Conservation (phyloP, 768 basidiomycete species). For the Rhizopogon salebrosus region DNA sequence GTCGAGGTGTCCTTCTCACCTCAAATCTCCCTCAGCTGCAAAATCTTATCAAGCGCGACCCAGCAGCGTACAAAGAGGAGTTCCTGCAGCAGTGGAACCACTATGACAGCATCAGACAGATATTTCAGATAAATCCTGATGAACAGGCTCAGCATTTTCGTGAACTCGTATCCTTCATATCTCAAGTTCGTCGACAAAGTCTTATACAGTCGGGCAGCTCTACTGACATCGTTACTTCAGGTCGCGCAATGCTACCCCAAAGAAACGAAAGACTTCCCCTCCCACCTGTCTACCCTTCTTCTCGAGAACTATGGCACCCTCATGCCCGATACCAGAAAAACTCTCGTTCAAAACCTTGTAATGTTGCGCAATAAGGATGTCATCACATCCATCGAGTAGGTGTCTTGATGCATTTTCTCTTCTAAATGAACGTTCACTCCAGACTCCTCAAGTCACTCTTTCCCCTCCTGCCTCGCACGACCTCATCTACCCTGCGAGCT, state of each 20-base stretch:
- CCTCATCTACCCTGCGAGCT: constrained; percentile 74
- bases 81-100: constrained; percentile 97
- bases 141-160: constrained; percentile 83
- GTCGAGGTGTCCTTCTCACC: constrained; percentile 72
- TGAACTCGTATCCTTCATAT: constrained; percentile 87
- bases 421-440: constrained; percentile 3
- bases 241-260: constrained; percentile 92
- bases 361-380: constrained; percentile 92
- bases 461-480: constrained; percentile 90
- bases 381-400: constrained; percentile 88
- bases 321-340: constrained; percentile 76
- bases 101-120: constrained; percentile 81
- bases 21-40: constrained; percentile 93
- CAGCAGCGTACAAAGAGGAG: constrained; percentile 86
- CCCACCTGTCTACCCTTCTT: constrained; percentile 72
- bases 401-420: constrained; percentile 6
- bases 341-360: constrained; percentile 85
- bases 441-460: constrained; percentile 91
- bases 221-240: constrained; percentile 27
- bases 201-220: not conserved
- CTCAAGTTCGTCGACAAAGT: constrained; percentile 49
- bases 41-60: constrained; percentile 94
- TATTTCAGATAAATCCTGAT: constrained; percentile 77
- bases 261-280: constrained; percentile 82
- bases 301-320: constrained; percentile 73